These are phyloP conservation scores for Podospora didyma DNA, from an alignment of 495 filamentous ascomycete species.

Conservation along the genomic window DNA sequence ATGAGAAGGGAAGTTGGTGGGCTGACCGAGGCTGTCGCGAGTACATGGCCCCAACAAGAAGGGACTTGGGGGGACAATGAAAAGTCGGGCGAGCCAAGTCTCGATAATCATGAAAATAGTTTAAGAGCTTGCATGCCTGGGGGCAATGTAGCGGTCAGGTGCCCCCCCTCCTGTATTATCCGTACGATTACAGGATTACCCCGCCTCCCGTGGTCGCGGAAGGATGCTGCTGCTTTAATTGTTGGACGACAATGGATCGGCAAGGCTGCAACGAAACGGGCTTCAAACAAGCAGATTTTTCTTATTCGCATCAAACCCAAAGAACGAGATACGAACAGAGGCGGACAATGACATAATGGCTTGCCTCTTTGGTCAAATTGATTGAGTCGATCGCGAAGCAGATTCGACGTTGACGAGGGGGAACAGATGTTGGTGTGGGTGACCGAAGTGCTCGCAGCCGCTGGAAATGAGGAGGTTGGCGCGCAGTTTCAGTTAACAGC, in stretches of 20 bases:
- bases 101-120: not conserved
- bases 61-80: not conserved
- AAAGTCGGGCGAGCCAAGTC: not conserved
- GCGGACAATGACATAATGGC: too few species aligned
- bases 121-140: not conserved
- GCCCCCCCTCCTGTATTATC: not conserved
- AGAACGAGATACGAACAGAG: too few species aligned
- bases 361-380: too few species aligned
- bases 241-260: too few species aligned
- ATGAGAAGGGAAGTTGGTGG: not conserved
- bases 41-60: slow-evolving; percentile 11
- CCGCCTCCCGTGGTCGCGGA: too few species aligned
- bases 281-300: too few species aligned
- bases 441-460: not conserved
- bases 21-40: not conserved
- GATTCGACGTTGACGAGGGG: too few species aligned
- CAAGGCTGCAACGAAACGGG: too few species aligned
- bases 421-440: not conserved
- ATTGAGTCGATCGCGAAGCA: too few species aligned
- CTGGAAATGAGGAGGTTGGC: slow-evolving; percentile 15
- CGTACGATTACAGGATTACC: not conserved
- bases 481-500: slow-evolving; percentile 12
- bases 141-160: slow-evolving; percentile 11
- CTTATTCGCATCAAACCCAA: too few species aligned
- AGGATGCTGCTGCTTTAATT: too few species aligned